Evolutionary conservation across 768 basidiomycete species (phyloP).

Genomic region (Mrakia blollopis): DNA sequence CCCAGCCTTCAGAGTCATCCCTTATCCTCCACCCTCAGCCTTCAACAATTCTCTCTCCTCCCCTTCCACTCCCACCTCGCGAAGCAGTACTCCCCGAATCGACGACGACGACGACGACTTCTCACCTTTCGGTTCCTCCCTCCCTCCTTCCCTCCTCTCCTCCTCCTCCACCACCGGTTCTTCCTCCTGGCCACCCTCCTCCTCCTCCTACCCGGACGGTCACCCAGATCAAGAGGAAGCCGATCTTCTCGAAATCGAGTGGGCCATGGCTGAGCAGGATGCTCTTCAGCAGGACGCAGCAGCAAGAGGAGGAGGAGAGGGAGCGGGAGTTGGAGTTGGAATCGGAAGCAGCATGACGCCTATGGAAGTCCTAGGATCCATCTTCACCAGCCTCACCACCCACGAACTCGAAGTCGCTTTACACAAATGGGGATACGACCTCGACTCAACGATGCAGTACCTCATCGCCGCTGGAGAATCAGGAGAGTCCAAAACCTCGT

Average conservation of each 20-base stretch:
- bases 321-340: background rate
- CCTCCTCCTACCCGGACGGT: constrained; percentile 29
- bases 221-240: constrained; percentile 20
- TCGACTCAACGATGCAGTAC: constrained; percentile 92
- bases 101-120: constrained; percentile 54
- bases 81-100: constrained; percentile 30
- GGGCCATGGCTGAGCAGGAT: constrained; percentile 12
- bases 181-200: constrained; percentile 13
- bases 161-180: constrained; percentile 47
- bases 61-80: background rate
- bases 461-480: constrained; percentile 57
- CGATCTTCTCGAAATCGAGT: constrained; percentile 15
- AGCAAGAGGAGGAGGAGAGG: no score
- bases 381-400: constrained; percentile 84
- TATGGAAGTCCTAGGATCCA: constrained; percentile 87
- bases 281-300: background rate
- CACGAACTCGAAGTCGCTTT: constrained; percentile 92
- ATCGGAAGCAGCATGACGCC: constrained; percentile 62
- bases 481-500: background rate
- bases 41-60: background rate
- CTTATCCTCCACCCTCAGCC: background rate
- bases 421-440: constrained; percentile 80
- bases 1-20: background rate
- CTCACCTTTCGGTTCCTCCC: constrained; percentile 50
- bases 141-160: constrained; percentile 52